Base-by-base conservation (phyloP, 2,329 filamentous ascomycete species). In the Fusarium paranaense region DNA sequence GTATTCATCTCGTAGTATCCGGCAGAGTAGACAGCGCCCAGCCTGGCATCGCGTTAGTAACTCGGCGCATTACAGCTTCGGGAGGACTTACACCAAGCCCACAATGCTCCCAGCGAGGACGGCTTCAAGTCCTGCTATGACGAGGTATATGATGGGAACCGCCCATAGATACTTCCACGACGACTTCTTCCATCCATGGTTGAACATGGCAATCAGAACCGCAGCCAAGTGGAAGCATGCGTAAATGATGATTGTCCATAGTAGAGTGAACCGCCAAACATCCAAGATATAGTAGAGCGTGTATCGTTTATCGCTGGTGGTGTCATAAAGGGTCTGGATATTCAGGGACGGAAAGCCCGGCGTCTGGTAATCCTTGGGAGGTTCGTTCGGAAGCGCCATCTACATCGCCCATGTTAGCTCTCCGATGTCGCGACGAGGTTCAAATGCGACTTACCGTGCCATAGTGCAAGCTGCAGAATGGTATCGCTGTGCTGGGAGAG, bases 1-100 rank as follows among this genome's bases (percentile, higher is more conserved):
- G 95, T 98, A 54, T 95, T 96, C 95, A 98, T 97, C 78, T 91
- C 88, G 81, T 96, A 97, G 82, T 93, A 94, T 50, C 95, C 95
- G 3, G 93, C 90, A 76, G 91, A 90, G 80, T 97, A 98, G 38
- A 96, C 90, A 10, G 92, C 94, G 14, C 94, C 94, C 22, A 97
- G 85, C 58, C 94, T 95, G 18, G 11, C 6, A 2, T 11, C 57
- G 38, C 3, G 66, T 80, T 65, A 80, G 76, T 38, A 66, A 47
- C 14, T 16, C 3, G 18, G 32, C 7, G 9, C 20, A 6, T 13
- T 50, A 10, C 62, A 18, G 14, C 25, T 6, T 9, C 25, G 18
- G 9, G n/a, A 11, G 4, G 2, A 84, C 94, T 83, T 79, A 96
- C 94, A 98, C 85, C 61, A 95, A 83, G 0, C 95, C 95, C 27